Conservation (phyloP, 768 basidiomycete genomes). For the Suillus subalutaceus region DNA sequence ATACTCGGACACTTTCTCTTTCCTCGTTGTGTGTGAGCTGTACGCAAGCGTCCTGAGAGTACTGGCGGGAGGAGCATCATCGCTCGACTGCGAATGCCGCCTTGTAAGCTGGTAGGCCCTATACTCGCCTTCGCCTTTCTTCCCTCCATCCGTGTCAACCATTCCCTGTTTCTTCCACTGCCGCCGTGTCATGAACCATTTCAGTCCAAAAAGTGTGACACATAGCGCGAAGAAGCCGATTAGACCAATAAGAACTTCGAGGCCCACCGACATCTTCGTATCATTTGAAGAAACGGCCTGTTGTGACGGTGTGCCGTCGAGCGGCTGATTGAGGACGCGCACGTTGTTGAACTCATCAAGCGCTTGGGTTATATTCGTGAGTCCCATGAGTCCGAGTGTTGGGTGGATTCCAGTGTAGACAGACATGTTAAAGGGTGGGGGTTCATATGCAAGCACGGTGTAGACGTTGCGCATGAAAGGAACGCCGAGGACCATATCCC, state of each 20-base stretch:
- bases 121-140: slow-evolving; percentile 17
- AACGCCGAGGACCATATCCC: slow-evolving; percentile 79
- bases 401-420: slow-evolving; percentile 35
- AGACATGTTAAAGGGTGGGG: slow-evolving; percentile 45
- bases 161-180: slow-evolving; percentile 29
- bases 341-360: slow-evolving; percentile 70
- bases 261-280: slow-evolving; percentile 55
- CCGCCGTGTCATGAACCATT: slow-evolving; percentile 53
- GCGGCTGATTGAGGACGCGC: slow-evolving; percentile 64
- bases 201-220: slow-evolving; percentile 50
- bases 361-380: slow-evolving; percentile 66
- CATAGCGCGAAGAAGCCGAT: slow-evolving; percentile 61
- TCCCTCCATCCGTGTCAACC: slow-evolving; percentile 18
- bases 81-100: slow-evolving; percentile 27
- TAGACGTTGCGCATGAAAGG: slow-evolving; percentile 79
- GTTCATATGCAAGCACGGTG: slow-evolving; percentile 71
- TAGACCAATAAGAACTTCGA: slow-evolving; percentile 64
- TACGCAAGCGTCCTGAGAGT: slow-evolving; percentile 42
- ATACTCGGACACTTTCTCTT: slow-evolving; percentile 35
- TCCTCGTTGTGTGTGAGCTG: slow-evolving; percentile 41
- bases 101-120: slow-evolving; percentile 40
- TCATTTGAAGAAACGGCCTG: slow-evolving; percentile 13
- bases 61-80: slow-evolving; percentile 39
- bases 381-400: slow-evolving; percentile 58
- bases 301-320: slow-evolving; percentile 32